Evolutionary conservation across 305 asterid species (phyloP), one percentile per base, ranked within the genome.

Genomic region (Fraxinus nigra): DNA sequence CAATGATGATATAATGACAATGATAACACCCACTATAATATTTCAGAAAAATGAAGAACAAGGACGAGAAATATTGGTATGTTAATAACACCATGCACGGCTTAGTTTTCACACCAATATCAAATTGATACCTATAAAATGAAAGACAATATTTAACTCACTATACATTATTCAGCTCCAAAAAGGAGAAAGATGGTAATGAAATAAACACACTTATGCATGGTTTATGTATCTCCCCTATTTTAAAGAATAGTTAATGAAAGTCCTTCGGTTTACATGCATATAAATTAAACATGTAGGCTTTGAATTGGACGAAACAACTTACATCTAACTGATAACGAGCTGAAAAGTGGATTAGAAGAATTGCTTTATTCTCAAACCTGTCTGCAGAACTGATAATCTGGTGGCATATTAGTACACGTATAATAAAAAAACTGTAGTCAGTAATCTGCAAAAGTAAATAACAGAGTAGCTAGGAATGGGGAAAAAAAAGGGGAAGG

Each of bases 331-430:
- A 85, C 75, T 93, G 90, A 87, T 93, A 94, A 37, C 99, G 98
- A 81, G 98, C 95, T 56, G 98, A 94, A 79, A 96, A 96, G 90
- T 96, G 98, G 81, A 94, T 96, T 11, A 96, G 90, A 33, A 96
- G 94, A 90, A 96, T 92, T 63, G 98, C 97, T 89, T 93, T 94
- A 90, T 96, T 96, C 89, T 90, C 86, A 84, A 96, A 94, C 89
- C 69, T 84, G 63, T 90, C 94, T 5, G 97, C 98, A n/a, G 89
- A 80, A 70, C 79, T 81, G 78, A 93, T 81, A 61, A 96, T 91
- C 99, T 96, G 92, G 73, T 48, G 56, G 67, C 56, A 79, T 80
- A 79, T 84, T 77, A 73, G 77, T 69, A 35, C 59, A 78, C 9
- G 7, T 20, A 78, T 34, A 72, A 43, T 38, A 24, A 46, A 80